These are phyloP conservation scores for Sporothrix schenckii DNA, from an alignment of 2,329 filamentous ascomycete species.

Conservation along the genomic window DNA sequence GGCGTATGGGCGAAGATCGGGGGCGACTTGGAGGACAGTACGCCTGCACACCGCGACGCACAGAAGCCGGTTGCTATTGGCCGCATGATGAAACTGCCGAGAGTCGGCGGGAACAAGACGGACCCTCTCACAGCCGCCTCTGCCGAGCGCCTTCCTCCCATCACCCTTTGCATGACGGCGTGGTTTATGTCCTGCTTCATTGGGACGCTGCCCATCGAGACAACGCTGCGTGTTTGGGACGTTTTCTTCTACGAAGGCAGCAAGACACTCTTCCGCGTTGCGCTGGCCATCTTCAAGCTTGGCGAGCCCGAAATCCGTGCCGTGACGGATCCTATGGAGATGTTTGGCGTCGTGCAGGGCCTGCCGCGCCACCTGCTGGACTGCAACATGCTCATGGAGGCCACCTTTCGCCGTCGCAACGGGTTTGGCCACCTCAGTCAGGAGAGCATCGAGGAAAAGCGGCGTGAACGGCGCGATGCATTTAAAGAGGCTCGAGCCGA, in stretches of 20 bases:
- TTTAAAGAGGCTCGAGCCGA: slow-evolving; percentile 53
- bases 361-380: slow-evolving; percentile 81
- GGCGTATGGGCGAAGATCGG: slow-evolving; percentile 86
- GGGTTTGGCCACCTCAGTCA: slow-evolving; percentile 82
- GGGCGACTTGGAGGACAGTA: slow-evolving; percentile 49
- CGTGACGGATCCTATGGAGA: slow-evolving; percentile 86
- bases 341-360: slow-evolving; percentile 90
- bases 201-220: slow-evolving; percentile 87
- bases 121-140: slow-evolving; percentile 40
- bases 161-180: slow-evolving; percentile 88
- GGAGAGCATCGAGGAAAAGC: slow-evolving; percentile 74
- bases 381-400: slow-evolving; percentile 78
- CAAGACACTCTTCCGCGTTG: slow-evolving; percentile 90
- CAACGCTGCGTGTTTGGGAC: slow-evolving; percentile 90
- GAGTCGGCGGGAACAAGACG: slow-evolving; percentile 47
- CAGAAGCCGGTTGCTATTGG: slow-evolving; percentile 38
- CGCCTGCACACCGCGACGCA: slow-evolving; percentile 39
- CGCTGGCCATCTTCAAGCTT: slow-evolving; percentile 86
- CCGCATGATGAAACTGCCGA: slow-evolving; percentile 47
- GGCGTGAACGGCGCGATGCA: slow-evolving; percentile 65
- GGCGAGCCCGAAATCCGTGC: slow-evolving; percentile 79
- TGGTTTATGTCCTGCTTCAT: slow-evolving; percentile 99
- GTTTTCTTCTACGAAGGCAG: slow-evolving; percentile 94
- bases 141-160: slow-evolving; percentile 70
- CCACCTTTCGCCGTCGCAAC: slow-evolving; percentile 78